Evolutionary conservation across 1,139 yeast genomes (phyloP), one percentile per base, ranked within the genome.

Genomic region (Hansenula lynferdii): DNA sequence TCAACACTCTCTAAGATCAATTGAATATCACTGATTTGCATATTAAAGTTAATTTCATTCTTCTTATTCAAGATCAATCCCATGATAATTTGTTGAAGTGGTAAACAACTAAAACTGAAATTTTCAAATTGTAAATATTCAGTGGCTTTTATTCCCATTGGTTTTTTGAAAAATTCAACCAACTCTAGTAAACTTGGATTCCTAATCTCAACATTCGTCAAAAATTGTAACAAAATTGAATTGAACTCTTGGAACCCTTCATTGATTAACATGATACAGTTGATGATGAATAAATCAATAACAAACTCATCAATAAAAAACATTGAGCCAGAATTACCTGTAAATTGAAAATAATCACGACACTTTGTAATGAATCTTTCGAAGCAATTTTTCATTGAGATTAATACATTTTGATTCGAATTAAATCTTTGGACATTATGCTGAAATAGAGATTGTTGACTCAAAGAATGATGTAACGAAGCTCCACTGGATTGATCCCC

Each of bases 1-100:
- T 58, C 61, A 10, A 58, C 58, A 36, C 41, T 47, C 26, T 57
- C 57, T 28, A 57, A 36, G 22, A 57, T 56, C 7, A 47, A 40
- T 27, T 52, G 57, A 12, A 56, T 55, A 23, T 49, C 56, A 39
- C 47, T 33, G 8, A 26, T 21, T 22, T 36, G 24, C 8, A 33
- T 8, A 14, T 20, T n/a, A 17, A 34, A 28, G 19, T 15, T 20
- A 14, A 21, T 17, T 14, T 9, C 6, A 15, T 20, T 14, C 12
- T 27, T 26, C 17, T 33, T 26, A n/a, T 26, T 20, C 12, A 16
- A 8, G 7, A 31, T 23, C 17, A 31, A 23, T 4, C 23, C 23
- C 12, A 17, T 12, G 6, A 31, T 17, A 8, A 31, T 31, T 9
- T 16, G n/a, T 16, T 15, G 18, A 16, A 16, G 22, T 11, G 15